Evolutionary conservation across 2,329 filamentous ascomycete species (phyloP), one percentile per base, ranked within the genome.

Genomic region (Fusarium globosum): DNA sequence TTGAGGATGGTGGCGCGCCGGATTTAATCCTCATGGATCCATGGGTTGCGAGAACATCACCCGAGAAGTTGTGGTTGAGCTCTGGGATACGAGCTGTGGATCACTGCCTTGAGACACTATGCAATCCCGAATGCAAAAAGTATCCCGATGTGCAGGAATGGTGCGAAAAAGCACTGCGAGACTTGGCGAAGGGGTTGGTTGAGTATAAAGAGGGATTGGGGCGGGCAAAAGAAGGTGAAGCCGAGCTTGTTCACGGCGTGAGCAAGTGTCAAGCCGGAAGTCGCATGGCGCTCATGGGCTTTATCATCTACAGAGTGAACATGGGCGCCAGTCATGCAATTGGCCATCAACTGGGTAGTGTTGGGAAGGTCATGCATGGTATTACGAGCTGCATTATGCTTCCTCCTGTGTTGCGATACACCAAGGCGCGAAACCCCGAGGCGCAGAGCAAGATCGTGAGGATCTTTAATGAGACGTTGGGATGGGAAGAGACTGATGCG

Each of bases 241-340:
- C 49, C 0, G 65, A 69, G 9, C 59, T 69, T 4, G 5, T 69
- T 0, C 59, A 59, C 0, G 65, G 67, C 1, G 51, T 65, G 4
- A 69, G 65, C 12, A 69, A 69, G 18, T 69, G 67, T 26, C 67
- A 69, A 18, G 65, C 65, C 0, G 67, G 67, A 36, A 69, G 65
- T 49, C 67, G 65, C 13, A 69, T 69, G 65, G 67, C 67, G 2
- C 67, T 69, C 16, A 69, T 69, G 65, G 67, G 65, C 0, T 69
- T 65, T 5, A 69, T 69, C 2, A 38, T 69, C 4, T 69, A 69
- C 16, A 41, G 43, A 20, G 36, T 69, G 1, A 69, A 69, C 3
- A 69, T 69, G 67, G 67, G 67, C 2, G 67, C 65, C n/a, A 69
- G 67, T 4, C 67, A 69, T 21, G 67, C 67, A 2, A 65, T 69